phyloP scores from a whole-genome alignment of 129 eudicot species.

The Pittosporum tobira region DNA sequence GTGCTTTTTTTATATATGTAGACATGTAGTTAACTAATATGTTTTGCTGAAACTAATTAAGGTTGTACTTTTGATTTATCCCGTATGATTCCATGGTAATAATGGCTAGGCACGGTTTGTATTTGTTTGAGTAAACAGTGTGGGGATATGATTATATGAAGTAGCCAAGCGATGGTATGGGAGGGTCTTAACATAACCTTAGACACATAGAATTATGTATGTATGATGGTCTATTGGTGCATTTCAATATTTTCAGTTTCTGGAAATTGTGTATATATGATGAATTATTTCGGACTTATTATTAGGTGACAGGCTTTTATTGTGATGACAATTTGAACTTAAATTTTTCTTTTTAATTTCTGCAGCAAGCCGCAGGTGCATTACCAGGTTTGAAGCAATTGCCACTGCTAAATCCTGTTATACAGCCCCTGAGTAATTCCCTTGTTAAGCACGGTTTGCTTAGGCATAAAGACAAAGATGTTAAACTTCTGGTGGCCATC shows the following conservation, averaged over 20 bases:
- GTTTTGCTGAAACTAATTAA: no score
- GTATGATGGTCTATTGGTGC: conserved; percentile 1
- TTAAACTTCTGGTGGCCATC: conserved; percentile 66
- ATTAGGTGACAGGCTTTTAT: conserved; percentile 1
- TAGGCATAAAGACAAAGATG: conserved; percentile 73
- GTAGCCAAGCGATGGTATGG: no score
- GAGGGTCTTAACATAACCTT: no score
- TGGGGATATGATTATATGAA: no score
- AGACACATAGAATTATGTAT: no score
- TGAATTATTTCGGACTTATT: background rate
- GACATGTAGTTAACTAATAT: no score
- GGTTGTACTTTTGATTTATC: no score
- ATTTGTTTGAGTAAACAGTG: no score
- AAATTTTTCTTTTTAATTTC: conserved; percentile 7
- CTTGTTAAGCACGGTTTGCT: conserved; percentile 70
- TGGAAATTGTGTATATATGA: background rate
- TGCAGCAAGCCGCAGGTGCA: conserved; percentile 70
- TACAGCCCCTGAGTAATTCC: conserved; percentile 77
- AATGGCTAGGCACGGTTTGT: no score
- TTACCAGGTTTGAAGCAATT: conserved; percentile 57
- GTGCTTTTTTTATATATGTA: no score
- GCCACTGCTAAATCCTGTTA: conserved; percentile 32
- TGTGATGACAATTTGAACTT: background rate
- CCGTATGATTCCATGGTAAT: no score
- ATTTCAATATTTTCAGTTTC: conserved; percentile 2